Conservation (phyloP, 768 basidiomycete genomes). For the Agaricus sinodeliciosus region DNA sequence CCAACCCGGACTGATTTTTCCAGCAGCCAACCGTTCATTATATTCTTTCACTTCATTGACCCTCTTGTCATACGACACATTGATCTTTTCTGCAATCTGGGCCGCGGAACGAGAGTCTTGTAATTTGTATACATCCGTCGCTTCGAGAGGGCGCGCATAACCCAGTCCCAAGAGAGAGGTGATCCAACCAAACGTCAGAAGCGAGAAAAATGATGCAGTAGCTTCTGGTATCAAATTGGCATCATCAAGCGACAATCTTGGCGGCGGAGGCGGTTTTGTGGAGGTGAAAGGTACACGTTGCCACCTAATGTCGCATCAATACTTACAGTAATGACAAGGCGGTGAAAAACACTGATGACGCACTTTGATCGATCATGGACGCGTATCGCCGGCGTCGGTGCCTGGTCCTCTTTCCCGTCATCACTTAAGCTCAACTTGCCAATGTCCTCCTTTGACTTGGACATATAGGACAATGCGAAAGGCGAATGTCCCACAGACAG, state of each 20-base stretch:
- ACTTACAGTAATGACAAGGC: neutral
- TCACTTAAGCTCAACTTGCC: constrained; percentile 3
- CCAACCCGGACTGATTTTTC: constrained; percentile 53
- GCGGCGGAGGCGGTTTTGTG: constrained; percentile 31
- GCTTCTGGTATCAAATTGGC: constrained; percentile 60
- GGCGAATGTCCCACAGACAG: neutral
- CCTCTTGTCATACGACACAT: constrained; percentile 56
- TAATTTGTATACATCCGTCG: constrained; percentile 75
- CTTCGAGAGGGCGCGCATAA: constrained; percentile 75
- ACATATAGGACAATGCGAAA: neutral
- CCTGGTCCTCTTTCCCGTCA: constrained; percentile 2
- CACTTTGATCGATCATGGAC: constrained; percentile 5
- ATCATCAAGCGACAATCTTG: constrained; percentile 52
- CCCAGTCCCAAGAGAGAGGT: constrained; percentile 66
- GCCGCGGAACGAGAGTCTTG: constrained; percentile 54
- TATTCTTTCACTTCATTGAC: constrained; percentile 54
- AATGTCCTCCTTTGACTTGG: constrained; percentile 2
- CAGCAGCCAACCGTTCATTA: constrained; percentile 61
- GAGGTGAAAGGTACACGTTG: constrained; percentile 34
- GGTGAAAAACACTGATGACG: constrained; percentile 1
- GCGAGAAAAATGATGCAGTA: constrained; percentile 50
- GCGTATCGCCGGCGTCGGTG: neutral
- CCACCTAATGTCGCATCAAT: constrained; percentile 15
- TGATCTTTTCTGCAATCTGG: constrained; percentile 55
- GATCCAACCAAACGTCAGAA: constrained; percentile 72